A percentile compares a stretch with the other conserved stretches of the same genome.
Evolutionary conservation across 805 yeast genomes (phyloP).

Genomic region (Wickerhamomyces strasburgensis): DNA sequence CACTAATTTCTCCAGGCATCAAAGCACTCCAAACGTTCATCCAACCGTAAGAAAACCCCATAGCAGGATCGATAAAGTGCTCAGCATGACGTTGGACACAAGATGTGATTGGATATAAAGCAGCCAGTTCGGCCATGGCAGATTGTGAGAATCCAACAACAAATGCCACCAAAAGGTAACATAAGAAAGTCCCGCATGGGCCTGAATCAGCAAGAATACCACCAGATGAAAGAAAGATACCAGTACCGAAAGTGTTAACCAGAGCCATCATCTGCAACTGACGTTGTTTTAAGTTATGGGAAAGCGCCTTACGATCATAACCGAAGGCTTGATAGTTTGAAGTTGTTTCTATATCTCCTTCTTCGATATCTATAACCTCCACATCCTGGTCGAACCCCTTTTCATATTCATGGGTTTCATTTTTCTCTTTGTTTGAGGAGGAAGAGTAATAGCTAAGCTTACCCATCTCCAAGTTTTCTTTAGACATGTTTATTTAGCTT

Average conservation of each 20-base stretch:
- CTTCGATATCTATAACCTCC: not conserved
- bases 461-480: too few relatives aligned
- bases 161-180: constrained; percentile 29
- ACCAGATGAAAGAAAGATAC: constrained; percentile 35
- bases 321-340: not conserved
- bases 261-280: constrained; percentile 45
- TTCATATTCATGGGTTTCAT: not conserved
- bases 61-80: constrained; percentile 36
- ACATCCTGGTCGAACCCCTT: not conserved
- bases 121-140: constrained; percentile 33
- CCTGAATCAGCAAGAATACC: constrained; percentile 32
- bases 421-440: not conserved
- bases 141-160: constrained; percentile 35
- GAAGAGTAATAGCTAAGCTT: not conserved
- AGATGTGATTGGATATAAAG: constrained; percentile 33
- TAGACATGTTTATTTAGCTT: too few relatives aligned
- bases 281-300: constrained; percentile 15
- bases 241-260: constrained; percentile 42
- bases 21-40: constrained; percentile 35
- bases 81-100: constrained; percentile 32
- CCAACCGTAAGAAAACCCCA: constrained; percentile 43
- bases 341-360: not conserved
- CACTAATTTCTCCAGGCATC: constrained; percentile 41
- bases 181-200: constrained; percentile 30
- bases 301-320: not conserved